A percentile compares a stretch with the other conserved stretches of the same genome.
These are phyloP conservation scores for Colletotrichum higginsianum DNA, from an alignment of 2,329 filamentous ascomycete genomes.

Conservation along the genomic window DNA sequence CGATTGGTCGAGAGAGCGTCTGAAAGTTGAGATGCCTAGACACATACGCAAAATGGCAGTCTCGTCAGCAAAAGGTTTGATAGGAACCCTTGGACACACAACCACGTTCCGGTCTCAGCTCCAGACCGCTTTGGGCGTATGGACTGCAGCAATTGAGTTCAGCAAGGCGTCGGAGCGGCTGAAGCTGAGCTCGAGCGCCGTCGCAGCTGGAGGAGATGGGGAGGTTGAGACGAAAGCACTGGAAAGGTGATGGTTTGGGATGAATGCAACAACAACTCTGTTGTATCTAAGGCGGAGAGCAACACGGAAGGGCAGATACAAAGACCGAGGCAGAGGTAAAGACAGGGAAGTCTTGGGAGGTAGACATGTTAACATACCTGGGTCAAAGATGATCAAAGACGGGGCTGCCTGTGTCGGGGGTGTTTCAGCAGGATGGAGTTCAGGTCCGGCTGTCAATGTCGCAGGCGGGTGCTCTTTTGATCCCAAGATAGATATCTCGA, in stretches of 20 bases:
- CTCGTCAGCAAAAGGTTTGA: slow-evolving; percentile 33
- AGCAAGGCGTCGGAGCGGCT: slow-evolving; percentile 20
- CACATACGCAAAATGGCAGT: slow-evolving; percentile 6
- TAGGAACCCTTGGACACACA: slow-evolving; percentile 26
- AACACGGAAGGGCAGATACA: neutral
- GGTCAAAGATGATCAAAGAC: neutral
- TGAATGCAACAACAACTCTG: neutral
- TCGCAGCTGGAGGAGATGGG: slow-evolving; percentile 20
- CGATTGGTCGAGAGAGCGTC: slow-evolving; percentile 33
- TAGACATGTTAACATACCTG: slow-evolving; percentile 36
- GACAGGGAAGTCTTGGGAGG: slow-evolving; percentile 8
- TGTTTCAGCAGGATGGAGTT: slow-evolving; percentile 40
- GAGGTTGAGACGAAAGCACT: slow-evolving; percentile 24
- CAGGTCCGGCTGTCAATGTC: slow-evolving; percentile 32
- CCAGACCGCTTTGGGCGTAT: slow-evolving; percentile 1
- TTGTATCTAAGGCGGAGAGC: neutral
- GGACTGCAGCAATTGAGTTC: slow-evolving; percentile 27
- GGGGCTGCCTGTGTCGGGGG: slow-evolving; percentile 31
- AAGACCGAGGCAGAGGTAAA: too few species aligned
- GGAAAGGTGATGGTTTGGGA: slow-evolving; percentile 7
- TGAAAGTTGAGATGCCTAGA: slow-evolving; percentile 33
- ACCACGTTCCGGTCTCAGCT: slow-evolving; percentile 33
- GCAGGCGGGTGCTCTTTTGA: slow-evolving; percentile 5
- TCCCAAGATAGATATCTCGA: slow-evolving; percentile 7
- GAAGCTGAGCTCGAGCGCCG: slow-evolving; percentile 27